Percentiles rank a stretch among this genome's conserved stretches.
Evolutionary conservation across 768 basidiomycete genomes (phyloP).

Genomic region (Boletus reticuloceps): DNA sequence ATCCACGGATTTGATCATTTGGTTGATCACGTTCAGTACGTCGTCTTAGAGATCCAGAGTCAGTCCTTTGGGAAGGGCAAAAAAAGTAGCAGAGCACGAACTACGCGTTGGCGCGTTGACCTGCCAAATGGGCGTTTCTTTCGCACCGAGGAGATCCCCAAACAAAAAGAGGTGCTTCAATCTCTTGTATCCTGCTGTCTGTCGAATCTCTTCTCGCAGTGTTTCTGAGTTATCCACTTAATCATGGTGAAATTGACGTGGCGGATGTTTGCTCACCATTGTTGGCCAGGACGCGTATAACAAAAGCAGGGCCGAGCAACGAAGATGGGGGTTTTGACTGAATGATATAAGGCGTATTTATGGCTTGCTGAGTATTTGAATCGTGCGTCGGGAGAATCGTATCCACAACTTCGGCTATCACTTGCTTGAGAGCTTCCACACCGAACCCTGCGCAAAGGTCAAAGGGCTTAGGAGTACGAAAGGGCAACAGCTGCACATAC

Average conservation of each 20-base stretch:
- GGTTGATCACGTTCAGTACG: not conserved
- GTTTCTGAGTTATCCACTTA: constrained; percentile 6
- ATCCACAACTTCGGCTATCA: not conserved
- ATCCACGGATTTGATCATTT: constrained; percentile 5
- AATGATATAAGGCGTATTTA: not conserved
- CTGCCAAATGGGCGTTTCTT: constrained; percentile 3
- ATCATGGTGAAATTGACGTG: not conserved
- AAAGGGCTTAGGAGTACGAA: not conserved
- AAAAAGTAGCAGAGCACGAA: not conserved
- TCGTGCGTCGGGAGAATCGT: constrained; percentile 2
- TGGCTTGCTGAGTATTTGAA: not conserved
- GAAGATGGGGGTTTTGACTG: constrained; percentile 1
- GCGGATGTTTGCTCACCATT: not conserved
- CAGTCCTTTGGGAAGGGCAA: not conserved
- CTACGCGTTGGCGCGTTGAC: not conserved
- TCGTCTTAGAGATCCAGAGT: not conserved
- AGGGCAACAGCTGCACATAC: not conserved
- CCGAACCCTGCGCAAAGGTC: constrained; percentile 3
- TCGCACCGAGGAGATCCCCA: constrained; percentile 1
- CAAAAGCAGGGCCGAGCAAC: constrained; percentile 2
- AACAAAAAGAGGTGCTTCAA: constrained; percentile 16
- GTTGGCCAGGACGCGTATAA: constrained; percentile 2
- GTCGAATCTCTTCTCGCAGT: constrained; percentile 19
- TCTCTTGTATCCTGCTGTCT: constrained; percentile 8
- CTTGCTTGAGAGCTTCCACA: constrained; percentile 1